Conservation (phyloP, 2,329 filamentous ascomycete genomes). For the Pochonia chlamydosporia region DNA sequence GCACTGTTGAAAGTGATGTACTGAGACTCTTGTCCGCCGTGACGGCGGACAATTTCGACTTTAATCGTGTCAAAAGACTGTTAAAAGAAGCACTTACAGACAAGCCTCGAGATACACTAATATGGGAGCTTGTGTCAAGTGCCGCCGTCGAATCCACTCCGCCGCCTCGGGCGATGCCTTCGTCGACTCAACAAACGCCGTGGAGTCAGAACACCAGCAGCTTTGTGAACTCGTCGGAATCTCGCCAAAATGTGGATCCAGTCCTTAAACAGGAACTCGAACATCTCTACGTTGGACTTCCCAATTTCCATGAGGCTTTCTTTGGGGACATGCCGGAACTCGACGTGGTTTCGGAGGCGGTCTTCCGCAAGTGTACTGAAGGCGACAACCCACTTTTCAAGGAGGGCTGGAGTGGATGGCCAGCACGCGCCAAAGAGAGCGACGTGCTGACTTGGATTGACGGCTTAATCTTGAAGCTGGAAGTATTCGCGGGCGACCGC, state of each 20-base stretch:
- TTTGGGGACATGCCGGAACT: constrained; percentile 27
- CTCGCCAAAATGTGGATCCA: constrained; percentile 24
- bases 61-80: neutral
- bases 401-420: constrained; percentile 28
- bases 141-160: constrained; percentile 17
- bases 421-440: constrained; percentile 25
- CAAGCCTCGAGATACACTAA: no score
- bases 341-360: constrained; percentile 21
- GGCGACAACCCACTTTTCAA: constrained; percentile 23
- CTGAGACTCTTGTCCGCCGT: neutral
- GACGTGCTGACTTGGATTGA: constrained; percentile 29
- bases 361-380: constrained; percentile 29
- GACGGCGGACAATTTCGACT: neutral
- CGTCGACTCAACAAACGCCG: constrained; percentile 24
- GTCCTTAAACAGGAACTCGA: constrained; percentile 29
- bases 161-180: constrained; percentile 18
- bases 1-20: neutral
- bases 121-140: no score
- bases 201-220: constrained; percentile 23
- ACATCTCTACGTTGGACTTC: constrained; percentile 28
- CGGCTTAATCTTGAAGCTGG: constrained; percentile 20
- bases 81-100: no score
- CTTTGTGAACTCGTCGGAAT: constrained; percentile 29
- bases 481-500: constrained; percentile 17
- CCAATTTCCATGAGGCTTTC: constrained; percentile 24